Evolutionary conservation across 495 filamentous ascomycete species (phyloP).

Genomic region (Aspergillus baeticus): DNA sequence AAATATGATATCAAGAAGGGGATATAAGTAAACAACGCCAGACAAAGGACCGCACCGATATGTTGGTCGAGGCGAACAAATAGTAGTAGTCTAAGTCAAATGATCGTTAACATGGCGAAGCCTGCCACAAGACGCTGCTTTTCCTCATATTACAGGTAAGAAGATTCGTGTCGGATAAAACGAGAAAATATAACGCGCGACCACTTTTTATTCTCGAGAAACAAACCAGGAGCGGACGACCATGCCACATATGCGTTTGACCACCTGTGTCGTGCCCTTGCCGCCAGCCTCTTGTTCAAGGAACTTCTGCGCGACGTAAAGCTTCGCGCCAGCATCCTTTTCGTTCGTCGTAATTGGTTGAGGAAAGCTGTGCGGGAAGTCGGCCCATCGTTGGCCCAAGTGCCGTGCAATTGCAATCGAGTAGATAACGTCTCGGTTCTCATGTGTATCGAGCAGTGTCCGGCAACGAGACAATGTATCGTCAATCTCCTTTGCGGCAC

Average conservation of each 20-base stretch:
- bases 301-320: conserved; percentile 79
- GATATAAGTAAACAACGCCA: conserved; percentile 3
- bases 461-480: conserved; percentile 61
- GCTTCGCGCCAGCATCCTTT: conserved; percentile 66
- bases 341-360: conserved; percentile 63
- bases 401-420: conserved; percentile 79
- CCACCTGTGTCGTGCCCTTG: conserved; percentile 75
- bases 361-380: conserved; percentile 57
- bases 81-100: conserved; percentile 18
- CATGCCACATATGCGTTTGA: conserved; percentile 74
- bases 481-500: conserved; percentile 59
- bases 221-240: conserved; percentile 58
- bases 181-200: not conserved
- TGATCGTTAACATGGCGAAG: conserved; percentile 12
- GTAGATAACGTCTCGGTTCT: conserved; percentile 92
- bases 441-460: conserved; percentile 68
- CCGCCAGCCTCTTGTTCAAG: conserved; percentile 69
- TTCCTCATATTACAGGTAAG: conserved; percentile 25
- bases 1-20: conserved; percentile 3
- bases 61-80: conserved; percentile 1
- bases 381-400: conserved; percentile 65
- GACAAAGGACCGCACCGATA: not conserved
- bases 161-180: conserved; percentile 12
- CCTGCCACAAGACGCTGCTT: conserved; percentile 16
- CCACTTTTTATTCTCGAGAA: conserved; percentile 34